Percentiles rank a stretch among this genome's conserved stretches.
Conservation (phyloP, 2,329 filamentous ascomycete genomes). For the Ceratocystis lukuohia region DNA sequence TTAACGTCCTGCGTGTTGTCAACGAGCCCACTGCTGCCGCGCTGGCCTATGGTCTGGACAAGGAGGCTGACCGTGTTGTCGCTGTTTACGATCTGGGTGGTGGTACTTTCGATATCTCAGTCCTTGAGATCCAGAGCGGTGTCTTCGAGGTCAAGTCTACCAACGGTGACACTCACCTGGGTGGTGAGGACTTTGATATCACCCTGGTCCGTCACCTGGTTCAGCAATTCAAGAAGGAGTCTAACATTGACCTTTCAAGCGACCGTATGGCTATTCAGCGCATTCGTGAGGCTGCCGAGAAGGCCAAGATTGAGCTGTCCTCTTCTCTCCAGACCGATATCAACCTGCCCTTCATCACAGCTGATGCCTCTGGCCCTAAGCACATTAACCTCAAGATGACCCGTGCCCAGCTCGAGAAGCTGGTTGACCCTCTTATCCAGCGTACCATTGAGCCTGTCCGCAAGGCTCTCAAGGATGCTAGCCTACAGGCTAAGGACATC, state of each 20-base stretch:
- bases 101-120: slow-evolving; percentile 98
- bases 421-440: slow-evolving; percentile 79
- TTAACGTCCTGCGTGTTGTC: slow-evolving; percentile 93
- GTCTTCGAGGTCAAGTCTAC: slow-evolving; percentile 99
- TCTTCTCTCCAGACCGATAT: slow-evolving; percentile 93
- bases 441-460: slow-evolving; percentile 83
- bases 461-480: slow-evolving; percentile 93
- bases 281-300: slow-evolving; percentile 96
- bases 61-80: slow-evolving; percentile 77
- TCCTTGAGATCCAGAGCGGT: slow-evolving; percentile 93
- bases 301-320: slow-evolving; percentile 98
- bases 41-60: slow-evolving; percentile 90
- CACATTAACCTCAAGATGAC: slow-evolving; percentile 96
- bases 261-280: slow-evolving; percentile 98
- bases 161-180: slow-evolving; percentile 95
- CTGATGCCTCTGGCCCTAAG: slow-evolving; percentile 87
- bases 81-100: slow-evolving; percentile 96
- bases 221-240: slow-evolving; percentile 92
- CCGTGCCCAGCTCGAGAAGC: slow-evolving; percentile 80
- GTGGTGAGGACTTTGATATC: slow-evolving; percentile 97
- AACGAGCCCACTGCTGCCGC: slow-evolving; percentile 96
- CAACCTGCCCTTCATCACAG: slow-evolving; percentile 97
- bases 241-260: slow-evolving; percentile 72
- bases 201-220: slow-evolving; percentile 86
- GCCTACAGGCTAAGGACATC: slow-evolving; percentile 81